Evolutionary conservation across 2,329 filamentous ascomycete genomes (phyloP).

Genomic region (Cladosporium oxysporum): DNA sequence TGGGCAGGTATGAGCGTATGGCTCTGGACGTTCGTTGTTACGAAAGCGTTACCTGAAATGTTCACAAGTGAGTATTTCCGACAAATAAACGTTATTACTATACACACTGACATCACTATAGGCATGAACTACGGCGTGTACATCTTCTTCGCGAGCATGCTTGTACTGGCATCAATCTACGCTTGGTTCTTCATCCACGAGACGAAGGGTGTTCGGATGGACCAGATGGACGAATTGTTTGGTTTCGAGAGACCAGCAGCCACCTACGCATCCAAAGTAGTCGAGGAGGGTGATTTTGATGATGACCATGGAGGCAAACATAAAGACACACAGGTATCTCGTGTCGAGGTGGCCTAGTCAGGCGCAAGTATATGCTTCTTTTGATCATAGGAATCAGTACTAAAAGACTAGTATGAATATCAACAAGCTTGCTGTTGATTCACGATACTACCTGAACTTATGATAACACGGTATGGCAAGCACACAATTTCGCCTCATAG

Average conservation of each 20-base stretch:
- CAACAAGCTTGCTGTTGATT: too few relatives aligned
- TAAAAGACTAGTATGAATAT: too few relatives aligned
- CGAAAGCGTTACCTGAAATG: slow-evolving; percentile 45
- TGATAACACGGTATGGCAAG: too few relatives aligned
- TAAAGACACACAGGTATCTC: slow-evolving; percentile 4
- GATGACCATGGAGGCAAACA: not conserved
- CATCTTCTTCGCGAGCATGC: slow-evolving; percentile 44
- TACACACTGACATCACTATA: not conserved
- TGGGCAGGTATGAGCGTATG: slow-evolving; percentile 40
- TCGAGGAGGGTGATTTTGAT: slow-evolving; percentile 12
- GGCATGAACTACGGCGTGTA: slow-evolving; percentile 43
- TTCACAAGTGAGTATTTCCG: slow-evolving; percentile 31
- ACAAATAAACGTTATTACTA: not conserved
- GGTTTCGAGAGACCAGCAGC: slow-evolving; percentile 31
- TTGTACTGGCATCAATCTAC: slow-evolving; percentile 41
- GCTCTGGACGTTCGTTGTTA: slow-evolving; percentile 43
- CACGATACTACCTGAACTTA: too few relatives aligned
- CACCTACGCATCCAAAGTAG: slow-evolving; percentile 19
- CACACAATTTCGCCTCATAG: too few relatives aligned
- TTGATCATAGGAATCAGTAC: not conserved
- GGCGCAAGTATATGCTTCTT: not conserved
- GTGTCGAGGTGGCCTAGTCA: slow-evolving; percentile 4
- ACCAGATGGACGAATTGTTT: slow-evolving; percentile 43
- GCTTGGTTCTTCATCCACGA: slow-evolving; percentile 45
- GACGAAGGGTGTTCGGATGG: slow-evolving; percentile 41